These are phyloP conservation scores for Alisma plantagoaquatica DNA, from an alignment of 106 monocot genomes.

Conservation along the genomic window DNA sequence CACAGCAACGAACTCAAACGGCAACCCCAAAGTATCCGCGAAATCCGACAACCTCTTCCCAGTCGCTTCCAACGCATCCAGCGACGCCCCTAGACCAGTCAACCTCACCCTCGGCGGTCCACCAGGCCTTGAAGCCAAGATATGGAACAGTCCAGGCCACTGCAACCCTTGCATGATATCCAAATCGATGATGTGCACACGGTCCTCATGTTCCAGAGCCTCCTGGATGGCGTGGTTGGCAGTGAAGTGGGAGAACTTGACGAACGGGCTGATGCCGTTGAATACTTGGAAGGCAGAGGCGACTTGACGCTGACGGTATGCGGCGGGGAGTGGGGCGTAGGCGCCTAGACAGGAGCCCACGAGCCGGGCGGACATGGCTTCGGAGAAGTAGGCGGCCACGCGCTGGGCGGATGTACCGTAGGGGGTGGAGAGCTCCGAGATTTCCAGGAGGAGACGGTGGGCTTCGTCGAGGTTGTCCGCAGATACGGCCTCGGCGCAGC, in stretches of 20 bases:
- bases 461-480: slow-evolving; percentile 90
- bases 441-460: slow-evolving; percentile 61
- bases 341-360: slow-evolving; percentile 83
- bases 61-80: slow-evolving; percentile 78
- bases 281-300: slow-evolving; percentile 89
- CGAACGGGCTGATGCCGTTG: slow-evolving; percentile 87
- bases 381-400: slow-evolving; percentile 95
- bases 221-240: slow-evolving; percentile 97
- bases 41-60: slow-evolving; percentile 87
- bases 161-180: slow-evolving; percentile 98
- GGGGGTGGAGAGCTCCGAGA: slow-evolving; percentile 89
- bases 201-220: slow-evolving; percentile 74
- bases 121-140: slow-evolving; percentile 72
- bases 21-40: slow-evolving; percentile 75
- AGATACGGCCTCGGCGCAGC: slow-evolving; percentile 85
- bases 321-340: slow-evolving; percentile 57
- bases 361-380: slow-evolving; percentile 91
- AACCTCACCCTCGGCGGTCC: slow-evolving; percentile 74
- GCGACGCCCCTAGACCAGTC: slow-evolving; percentile 74
- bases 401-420: slow-evolving; percentile 94
- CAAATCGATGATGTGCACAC: slow-evolving; percentile 90
- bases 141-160: slow-evolving; percentile 92
- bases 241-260: slow-evolving; percentile 97
- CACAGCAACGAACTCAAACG: slow-evolving; percentile 77
- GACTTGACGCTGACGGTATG: slow-evolving; percentile 49